Base-by-base conservation (phyloP, 768 basidiomycete genomes). In the Hygrophorus russula region DNA sequence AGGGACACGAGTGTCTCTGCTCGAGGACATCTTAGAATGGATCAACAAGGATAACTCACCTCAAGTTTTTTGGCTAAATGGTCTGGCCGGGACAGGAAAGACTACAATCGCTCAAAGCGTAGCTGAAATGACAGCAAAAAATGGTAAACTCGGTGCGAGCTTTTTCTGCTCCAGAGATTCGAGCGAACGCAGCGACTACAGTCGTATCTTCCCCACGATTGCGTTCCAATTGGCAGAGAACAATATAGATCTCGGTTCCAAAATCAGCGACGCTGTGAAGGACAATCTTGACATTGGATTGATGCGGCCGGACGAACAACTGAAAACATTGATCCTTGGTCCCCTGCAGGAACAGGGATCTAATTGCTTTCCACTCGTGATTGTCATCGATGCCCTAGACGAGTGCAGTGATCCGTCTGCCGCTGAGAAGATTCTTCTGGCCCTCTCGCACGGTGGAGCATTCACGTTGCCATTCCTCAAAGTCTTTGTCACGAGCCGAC, bases 101-200 rank as follows among this genome's bases (percentile, higher is more conserved):
- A 53, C 54, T 4, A 55, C 54, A 8, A 57, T 59, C 24, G 51
- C 55, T 1, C 39, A 50, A n/a, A 51, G 49, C 13, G 36, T 57
- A 19, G 48, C 54, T 13, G 38, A 53, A 10, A 39, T 53, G 31
- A 24, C 37, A 27, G 45, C 44, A 24, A 44, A 47, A 19, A 41
- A 41, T 32, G 39, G 44, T 14, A 44, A 44, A 15, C 50, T 59
- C 7, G 57, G 56, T 12, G 58, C 56, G 2, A 59, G 53, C 44
- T 59, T 60, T 44, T 62, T 61, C 44, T 61, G 56, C 31, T 56
- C 56, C 11, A 49, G 53, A 6, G 51, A 50, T 12, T 52, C 46
- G n/a, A 51, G 41, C 17, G 52, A 59, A 30, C 46, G 51, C 17
- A 56, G 59, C 20, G 45, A 60, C 35, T 33, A 56, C 1, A 38